Conservation (phyloP, 495 filamentous ascomycete species). For the Paragyromitra xinjiangensis region DNA sequence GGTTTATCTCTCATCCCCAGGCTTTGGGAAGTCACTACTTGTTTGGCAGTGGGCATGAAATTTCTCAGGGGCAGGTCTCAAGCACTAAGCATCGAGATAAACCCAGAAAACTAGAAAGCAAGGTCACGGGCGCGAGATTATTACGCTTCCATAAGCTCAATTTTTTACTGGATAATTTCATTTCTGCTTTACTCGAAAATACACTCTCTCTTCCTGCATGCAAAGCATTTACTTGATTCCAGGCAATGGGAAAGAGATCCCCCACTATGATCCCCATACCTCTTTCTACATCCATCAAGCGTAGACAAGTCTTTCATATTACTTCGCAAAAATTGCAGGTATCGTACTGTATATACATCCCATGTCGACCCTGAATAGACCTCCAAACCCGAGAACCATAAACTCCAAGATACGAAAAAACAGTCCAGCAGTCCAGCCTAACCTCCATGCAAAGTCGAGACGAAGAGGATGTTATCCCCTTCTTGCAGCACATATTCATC, state of each 20-base stretch:
- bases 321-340: not conserved
- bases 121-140: too few relatives aligned
- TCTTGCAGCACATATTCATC: slow-evolving; percentile 82
- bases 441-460: slow-evolving; percentile 96
- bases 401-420: slow-evolving; percentile 1
- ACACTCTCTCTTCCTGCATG: not conserved
- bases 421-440: slow-evolving; percentile 58
- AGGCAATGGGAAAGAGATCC: not conserved
- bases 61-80: too few relatives aligned
- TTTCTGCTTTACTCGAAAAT: too few relatives aligned
- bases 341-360: not conserved
- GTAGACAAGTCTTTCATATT: not conserved
- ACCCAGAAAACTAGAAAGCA: too few relatives aligned
- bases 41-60: too few relatives aligned
- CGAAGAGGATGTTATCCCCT: slow-evolving; percentile 90
- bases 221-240: not conserved
- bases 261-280: not conserved
- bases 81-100: too few relatives aligned
- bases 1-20: too few relatives aligned
- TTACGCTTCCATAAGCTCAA: too few relatives aligned
- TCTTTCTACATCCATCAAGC: too few relatives aligned
- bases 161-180: too few relatives aligned
- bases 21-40: too few relatives aligned
- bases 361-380: not conserved
- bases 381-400: not conserved